Evolutionary conservation across 75 land plant genomes (phyloP).

Genomic region (Azolla pinnata): DNA sequence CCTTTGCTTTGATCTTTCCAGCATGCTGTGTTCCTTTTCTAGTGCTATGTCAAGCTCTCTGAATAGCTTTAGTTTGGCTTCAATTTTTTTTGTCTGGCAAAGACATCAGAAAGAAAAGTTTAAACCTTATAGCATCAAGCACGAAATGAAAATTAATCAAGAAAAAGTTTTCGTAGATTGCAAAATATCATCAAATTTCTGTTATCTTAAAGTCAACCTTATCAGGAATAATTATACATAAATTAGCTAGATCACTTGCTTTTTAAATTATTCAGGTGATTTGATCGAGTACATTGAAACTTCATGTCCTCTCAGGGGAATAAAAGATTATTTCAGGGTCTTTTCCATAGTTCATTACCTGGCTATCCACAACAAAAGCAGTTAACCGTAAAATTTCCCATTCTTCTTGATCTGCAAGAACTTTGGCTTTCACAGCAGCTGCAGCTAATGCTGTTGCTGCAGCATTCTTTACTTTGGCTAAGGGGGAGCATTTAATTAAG

Average conservation of each 20-base stretch:
- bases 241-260: not conserved
- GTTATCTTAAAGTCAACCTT: no score
- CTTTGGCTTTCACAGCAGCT: conserved; percentile 90
- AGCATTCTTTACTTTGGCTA: conserved; percentile 52
- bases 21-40: conserved; percentile 48
- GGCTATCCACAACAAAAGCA: conserved; percentile 58
- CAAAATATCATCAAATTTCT: no score
- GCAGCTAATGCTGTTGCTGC: conserved; percentile 75
- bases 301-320: no score
- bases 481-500: not conserved
- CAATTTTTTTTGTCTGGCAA: conserved; percentile 84
- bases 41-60: conserved; percentile 54
- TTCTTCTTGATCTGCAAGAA: conserved; percentile 85
- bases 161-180: no score
- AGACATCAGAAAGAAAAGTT: no score
- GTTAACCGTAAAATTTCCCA: conserved; percentile 67
- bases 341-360: conserved; percentile 37
- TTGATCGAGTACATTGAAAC: no score
- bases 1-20: conserved; percentile 62
- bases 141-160: no score
- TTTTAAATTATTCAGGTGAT: no score
- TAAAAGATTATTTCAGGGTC: no score
- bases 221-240: no score
- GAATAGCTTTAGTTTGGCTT: conserved; percentile 60
- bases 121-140: no score